These are phyloP conservation scores for Corchorus olitorius DNA, from an alignment of 345 rosid genomes.

Conservation along the genomic window DNA sequence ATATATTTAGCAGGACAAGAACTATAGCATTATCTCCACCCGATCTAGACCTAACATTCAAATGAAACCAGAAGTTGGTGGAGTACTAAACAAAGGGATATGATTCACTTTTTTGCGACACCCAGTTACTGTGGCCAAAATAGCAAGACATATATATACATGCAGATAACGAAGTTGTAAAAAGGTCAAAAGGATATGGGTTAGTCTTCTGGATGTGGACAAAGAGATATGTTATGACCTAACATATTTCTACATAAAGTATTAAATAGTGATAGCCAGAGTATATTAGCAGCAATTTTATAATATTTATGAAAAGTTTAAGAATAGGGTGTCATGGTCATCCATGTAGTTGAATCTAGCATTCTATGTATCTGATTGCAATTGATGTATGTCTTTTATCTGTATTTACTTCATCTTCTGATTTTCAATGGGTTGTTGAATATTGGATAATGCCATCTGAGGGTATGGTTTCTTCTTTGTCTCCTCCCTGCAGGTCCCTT, in stretches of 20 bases:
- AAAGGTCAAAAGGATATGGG: not conserved
- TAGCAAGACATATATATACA: not conserved
- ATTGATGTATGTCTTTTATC: not conserved
- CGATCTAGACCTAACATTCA: not conserved
- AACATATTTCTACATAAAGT: not conserved
- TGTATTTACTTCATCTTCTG: too few relatives aligned
- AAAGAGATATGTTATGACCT: not conserved
- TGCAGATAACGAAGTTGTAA: constrained; percentile 5
- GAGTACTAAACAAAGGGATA: not conserved
- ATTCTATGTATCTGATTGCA: not conserved
- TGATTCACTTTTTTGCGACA: not conserved
- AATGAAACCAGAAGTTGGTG: constrained; percentile 3
- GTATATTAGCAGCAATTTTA: not conserved
- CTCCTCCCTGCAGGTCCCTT: constrained; percentile 53
- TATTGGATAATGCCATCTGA: not conserved
- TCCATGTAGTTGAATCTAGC: not conserved
- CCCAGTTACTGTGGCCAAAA: not conserved
- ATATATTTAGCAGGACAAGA: not conserved
- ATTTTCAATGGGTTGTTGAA: not conserved
- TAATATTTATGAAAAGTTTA: not conserved
- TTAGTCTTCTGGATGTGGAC: not conserved
- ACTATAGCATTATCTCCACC: not conserved
- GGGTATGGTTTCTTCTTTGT: constrained; percentile 11
- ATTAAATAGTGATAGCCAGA: not conserved
- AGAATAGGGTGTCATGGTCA: not conserved